Conservation (phyloP, 495 filamentous ascomycete genomes). For the Hyaloscypha bicolor region DNA sequence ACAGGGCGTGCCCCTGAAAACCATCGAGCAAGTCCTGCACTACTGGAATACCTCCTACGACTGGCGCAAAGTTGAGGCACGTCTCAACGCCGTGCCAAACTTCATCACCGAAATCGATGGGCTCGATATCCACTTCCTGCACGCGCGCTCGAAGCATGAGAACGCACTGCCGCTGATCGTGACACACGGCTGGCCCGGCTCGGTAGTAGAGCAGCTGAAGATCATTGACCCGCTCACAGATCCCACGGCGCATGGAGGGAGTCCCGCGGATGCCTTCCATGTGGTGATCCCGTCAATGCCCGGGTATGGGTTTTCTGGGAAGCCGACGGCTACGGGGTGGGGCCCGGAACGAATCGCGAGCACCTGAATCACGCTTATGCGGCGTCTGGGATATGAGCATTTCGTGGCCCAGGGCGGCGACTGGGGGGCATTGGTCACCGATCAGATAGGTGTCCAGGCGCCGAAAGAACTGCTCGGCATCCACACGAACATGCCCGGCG, state of each 20-base stretch:
- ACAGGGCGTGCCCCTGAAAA: conserved; percentile 3
- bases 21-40: conserved; percentile 2
- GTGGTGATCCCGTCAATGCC: conserved; percentile 43
- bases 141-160: conserved; percentile 11
- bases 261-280: conserved; percentile 39
- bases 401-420: conserved; percentile 41
- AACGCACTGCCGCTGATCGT: conserved; percentile 20
- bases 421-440: conserved; percentile 34
- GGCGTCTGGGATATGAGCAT: conserved; percentile 35
- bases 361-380: conserved; percentile 32
- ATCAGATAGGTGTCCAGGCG: background rate
- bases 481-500: background rate
- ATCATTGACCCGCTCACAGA: conserved; percentile 18
- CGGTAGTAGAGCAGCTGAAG: conserved; percentile 12
- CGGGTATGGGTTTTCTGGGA: conserved; percentile 38
- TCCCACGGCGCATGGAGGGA: conserved; percentile 18
- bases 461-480: background rate
- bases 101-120: conserved; percentile 52
- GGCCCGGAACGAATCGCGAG: conserved; percentile 27
- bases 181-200: conserved; percentile 39
- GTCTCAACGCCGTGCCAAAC: conserved; percentile 57
- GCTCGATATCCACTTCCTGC: conserved; percentile 25
- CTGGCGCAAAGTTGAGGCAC: conserved; percentile 52
- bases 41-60: conserved; percentile 47
- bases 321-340: conserved; percentile 29